phyloP scores from a whole-genome alignment of 2,329 filamentous ascomycete genomes.

The Xylariaceae sp. region DNA sequence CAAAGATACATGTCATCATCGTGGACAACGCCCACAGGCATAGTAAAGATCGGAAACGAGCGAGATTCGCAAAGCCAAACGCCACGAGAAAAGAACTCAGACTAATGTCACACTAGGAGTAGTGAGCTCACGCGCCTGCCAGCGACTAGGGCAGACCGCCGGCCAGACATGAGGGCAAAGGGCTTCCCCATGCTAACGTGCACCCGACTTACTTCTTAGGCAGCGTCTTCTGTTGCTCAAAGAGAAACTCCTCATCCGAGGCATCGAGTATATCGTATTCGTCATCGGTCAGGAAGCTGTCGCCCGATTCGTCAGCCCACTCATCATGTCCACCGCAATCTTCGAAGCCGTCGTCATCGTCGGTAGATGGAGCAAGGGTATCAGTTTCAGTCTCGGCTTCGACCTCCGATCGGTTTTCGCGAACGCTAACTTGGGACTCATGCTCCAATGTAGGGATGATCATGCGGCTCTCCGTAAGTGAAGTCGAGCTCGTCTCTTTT shows the following conservation, averaged over 20 bases:
- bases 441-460: slow-evolving; percentile 96
- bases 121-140: slow-evolving; percentile 3
- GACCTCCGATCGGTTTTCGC: slow-evolving; percentile 57
- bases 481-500: slow-evolving; percentile 8
- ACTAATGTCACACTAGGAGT: slow-evolving; percentile 10
- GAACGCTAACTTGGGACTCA: slow-evolving; percentile 79
- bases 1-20: slow-evolving; percentile 18
- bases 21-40: slow-evolving; percentile 4
- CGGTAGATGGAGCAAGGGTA: slow-evolving; percentile 33
- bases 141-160: neutral
- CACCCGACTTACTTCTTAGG: slow-evolving; percentile 26
- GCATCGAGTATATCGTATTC: slow-evolving; percentile 97
- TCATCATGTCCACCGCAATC: slow-evolving; percentile 56
- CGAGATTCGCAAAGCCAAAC: slow-evolving; percentile 14
- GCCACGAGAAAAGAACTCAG: slow-evolving; percentile 9
- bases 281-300: slow-evolving; percentile 90
- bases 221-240: slow-evolving; percentile 46
- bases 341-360: slow-evolving; percentile 49
- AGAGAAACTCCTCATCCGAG: slow-evolving; percentile 78
- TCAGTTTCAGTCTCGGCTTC: slow-evolving; percentile 43
- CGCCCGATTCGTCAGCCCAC: slow-evolving; percentile 58
- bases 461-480: slow-evolving; percentile 62
- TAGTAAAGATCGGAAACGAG: slow-evolving; percentile 13
- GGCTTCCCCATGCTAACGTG: neutral
- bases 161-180: neutral